Conservation (phyloP, 164 flowering plant genomes). For the Kalanchoe fedtschenkoi region DNA sequence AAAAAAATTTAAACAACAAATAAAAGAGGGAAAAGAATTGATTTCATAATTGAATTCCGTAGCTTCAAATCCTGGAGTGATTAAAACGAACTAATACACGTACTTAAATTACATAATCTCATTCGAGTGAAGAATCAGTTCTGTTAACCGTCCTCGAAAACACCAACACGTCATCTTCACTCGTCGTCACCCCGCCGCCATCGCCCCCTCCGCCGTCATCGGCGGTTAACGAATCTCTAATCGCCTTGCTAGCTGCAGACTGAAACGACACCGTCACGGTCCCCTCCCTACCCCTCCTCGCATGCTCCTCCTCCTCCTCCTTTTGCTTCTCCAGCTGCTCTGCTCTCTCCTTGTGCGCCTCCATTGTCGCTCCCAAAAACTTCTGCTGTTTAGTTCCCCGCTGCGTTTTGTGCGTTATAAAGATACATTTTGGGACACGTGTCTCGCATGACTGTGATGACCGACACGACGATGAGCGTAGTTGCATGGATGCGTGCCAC, state of each 20-base stretch:
- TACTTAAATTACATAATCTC: no score
- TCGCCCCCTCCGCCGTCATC: not conserved
- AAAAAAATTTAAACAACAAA: no score
- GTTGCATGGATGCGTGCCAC: no score
- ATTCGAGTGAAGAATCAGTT: conserved; percentile 1
- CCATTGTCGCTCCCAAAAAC: not conserved
- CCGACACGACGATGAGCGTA: no score
- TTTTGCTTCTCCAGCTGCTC: not conserved
- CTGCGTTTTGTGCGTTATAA: no score
- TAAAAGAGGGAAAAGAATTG: no score
- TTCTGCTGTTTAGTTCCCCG: no score
- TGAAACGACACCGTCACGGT: not conserved
- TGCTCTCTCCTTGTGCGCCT: not conserved
- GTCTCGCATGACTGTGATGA: no score
- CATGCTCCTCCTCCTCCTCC: not conserved
- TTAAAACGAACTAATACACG: no score
- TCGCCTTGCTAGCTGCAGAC: not conserved
- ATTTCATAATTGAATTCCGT: no score
- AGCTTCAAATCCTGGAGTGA: no score
- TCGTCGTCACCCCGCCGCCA: not conserved
- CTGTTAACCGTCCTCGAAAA: conserved; percentile 1
- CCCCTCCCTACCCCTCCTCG: not conserved
- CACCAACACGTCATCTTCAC: not conserved
- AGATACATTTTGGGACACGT: no score
- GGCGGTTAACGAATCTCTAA: not conserved